A percentile compares a stretch with the other conserved stretches of the same genome.
Conservation (phyloP, 2,329 filamentous ascomycete species). For the Aspergillus proliferans region DNA sequence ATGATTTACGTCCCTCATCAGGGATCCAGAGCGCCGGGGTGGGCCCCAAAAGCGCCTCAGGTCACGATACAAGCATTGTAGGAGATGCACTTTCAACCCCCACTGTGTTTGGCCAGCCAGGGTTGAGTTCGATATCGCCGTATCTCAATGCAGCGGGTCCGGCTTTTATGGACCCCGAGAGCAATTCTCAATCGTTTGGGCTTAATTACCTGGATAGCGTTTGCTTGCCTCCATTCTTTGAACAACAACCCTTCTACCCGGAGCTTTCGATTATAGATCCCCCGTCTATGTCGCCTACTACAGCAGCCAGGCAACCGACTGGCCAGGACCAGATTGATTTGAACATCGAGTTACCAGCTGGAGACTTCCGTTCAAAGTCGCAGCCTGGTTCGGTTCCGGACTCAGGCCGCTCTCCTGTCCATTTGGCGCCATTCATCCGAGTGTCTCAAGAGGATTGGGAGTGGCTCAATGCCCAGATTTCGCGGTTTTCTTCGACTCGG, state of each 20-base stretch:
- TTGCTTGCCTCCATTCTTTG: not conserved
- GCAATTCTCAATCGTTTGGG: not conserved
- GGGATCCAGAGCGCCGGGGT: not conserved
- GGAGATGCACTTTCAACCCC: not conserved
- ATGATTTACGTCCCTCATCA: not conserved
- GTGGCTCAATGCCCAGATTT: conserved; percentile 1
- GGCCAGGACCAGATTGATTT: not conserved
- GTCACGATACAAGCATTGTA: not conserved
- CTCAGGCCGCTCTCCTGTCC: too few relatives aligned
- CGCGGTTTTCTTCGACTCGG: not conserved
- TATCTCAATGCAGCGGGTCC: not conserved
- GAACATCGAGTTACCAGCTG: not conserved
- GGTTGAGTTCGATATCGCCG: not conserved
- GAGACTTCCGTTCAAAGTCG: not conserved
- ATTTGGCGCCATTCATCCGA: not conserved
- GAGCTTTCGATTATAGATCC: not conserved
- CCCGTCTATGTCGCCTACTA: not conserved
- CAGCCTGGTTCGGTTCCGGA: not conserved
- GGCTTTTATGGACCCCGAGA: not conserved
- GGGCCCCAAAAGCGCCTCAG: not conserved
- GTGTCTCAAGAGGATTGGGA: conserved; percentile 5
- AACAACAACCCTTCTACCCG: conserved; percentile 1
- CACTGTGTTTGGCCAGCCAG: not conserved
- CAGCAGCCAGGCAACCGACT: not conserved
- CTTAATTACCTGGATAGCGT: conserved; percentile 3